These are phyloP conservation scores for Schizothecium vesticola DNA, from an alignment of 495 filamentous ascomycete species.

Conservation along the genomic window DNA sequence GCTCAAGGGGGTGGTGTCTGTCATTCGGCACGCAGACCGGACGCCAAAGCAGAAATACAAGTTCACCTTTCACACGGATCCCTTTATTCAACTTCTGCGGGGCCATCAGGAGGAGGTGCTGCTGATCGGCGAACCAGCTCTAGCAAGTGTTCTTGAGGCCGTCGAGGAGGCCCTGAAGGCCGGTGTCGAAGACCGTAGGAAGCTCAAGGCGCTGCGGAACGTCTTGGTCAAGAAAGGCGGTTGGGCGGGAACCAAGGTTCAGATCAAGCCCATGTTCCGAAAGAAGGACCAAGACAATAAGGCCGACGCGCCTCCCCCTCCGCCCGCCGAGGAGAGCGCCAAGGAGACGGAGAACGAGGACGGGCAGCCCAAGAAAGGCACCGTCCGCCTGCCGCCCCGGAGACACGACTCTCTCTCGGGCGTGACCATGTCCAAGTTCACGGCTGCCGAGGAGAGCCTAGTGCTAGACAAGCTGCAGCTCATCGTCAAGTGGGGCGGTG, in stretches of 20 bases:
- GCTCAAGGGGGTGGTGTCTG: slow-evolving; percentile 95
- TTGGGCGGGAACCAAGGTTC: slow-evolving; percentile 95
- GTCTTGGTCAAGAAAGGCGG: slow-evolving; percentile 85
- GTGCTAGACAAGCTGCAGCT: slow-evolving; percentile 92
- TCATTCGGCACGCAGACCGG: slow-evolving; percentile 90
- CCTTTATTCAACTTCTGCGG: slow-evolving; percentile 88
- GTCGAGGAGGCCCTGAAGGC: slow-evolving; percentile 71
- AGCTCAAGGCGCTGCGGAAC: slow-evolving; percentile 75
- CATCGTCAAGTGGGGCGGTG: slow-evolving; percentile 98
- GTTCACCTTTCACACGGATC: slow-evolving; percentile 95
- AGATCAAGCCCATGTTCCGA: slow-evolving; percentile 98
- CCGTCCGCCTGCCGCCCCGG: slow-evolving; percentile 39
- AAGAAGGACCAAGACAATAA: slow-evolving; percentile 57
- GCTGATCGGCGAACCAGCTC: slow-evolving; percentile 81
- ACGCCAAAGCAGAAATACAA: slow-evolving; percentile 99
- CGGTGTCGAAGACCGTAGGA: slow-evolving; percentile 76
- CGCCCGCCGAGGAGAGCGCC: background rate
- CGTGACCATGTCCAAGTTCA: slow-evolving; percentile 81
- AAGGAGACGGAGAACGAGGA: slow-evolving; percentile 9
- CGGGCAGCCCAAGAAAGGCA: slow-evolving; percentile 8
- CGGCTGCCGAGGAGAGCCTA: slow-evolving; percentile 81
- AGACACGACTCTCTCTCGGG: slow-evolving; percentile 79
- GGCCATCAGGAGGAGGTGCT: slow-evolving; percentile 96
- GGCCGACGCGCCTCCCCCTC: slow-evolving; percentile 39
- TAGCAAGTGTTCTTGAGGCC: slow-evolving; percentile 83